These are phyloP conservation scores for Candida andamanensis DNA, from an alignment of 805 yeast species.

Conservation along the genomic window DNA sequence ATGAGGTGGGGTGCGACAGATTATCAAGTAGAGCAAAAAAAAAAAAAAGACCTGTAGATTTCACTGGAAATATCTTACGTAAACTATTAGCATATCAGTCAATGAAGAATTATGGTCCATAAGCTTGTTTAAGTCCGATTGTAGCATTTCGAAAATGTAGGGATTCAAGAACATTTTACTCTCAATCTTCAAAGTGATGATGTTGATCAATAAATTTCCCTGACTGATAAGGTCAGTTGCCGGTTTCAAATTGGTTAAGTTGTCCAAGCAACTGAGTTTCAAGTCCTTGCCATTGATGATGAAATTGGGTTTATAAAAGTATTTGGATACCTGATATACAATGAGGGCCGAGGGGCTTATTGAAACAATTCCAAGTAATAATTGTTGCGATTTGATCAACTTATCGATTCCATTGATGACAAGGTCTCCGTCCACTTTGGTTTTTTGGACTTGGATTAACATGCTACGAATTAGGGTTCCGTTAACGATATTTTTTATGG, in stretches of 20 bases:
- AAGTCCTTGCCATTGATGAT: conserved; percentile 27
- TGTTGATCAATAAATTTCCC: conserved; percentile 12
- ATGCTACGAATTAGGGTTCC: conserved; percentile 77
- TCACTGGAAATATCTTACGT: conserved; percentile 10
- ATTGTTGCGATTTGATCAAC: conserved; percentile 81
- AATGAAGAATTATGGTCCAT: conserved; percentile 10
- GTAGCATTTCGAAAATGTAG: conserved; percentile 8
- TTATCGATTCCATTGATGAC: conserved; percentile 91
- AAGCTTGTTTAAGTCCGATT: conserved; percentile 8
- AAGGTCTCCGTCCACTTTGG: conserved; percentile 89
- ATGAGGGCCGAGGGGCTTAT: conserved; percentile 73
- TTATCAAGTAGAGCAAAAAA: too few species aligned
- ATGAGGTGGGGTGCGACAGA: too few species aligned
- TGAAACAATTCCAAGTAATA: conserved; percentile 90
- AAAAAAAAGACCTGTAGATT: too few species aligned
- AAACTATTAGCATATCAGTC: conserved; percentile 9
- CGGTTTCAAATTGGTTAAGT: conserved; percentile 45
- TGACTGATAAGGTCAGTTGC: conserved; percentile 9
- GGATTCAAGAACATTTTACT: conserved; percentile 8
- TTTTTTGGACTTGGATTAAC: conserved; percentile 89
- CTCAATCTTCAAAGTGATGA: conserved; percentile 14
- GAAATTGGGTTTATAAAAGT: conserved; percentile 29
- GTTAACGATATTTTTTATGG: conserved; percentile 54
- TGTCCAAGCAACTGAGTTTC: conserved; percentile 45
- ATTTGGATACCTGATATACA: conserved; percentile 42